Conservation (phyloP, 352 stramenopile species). For the Pythium myriotylum region DNA sequence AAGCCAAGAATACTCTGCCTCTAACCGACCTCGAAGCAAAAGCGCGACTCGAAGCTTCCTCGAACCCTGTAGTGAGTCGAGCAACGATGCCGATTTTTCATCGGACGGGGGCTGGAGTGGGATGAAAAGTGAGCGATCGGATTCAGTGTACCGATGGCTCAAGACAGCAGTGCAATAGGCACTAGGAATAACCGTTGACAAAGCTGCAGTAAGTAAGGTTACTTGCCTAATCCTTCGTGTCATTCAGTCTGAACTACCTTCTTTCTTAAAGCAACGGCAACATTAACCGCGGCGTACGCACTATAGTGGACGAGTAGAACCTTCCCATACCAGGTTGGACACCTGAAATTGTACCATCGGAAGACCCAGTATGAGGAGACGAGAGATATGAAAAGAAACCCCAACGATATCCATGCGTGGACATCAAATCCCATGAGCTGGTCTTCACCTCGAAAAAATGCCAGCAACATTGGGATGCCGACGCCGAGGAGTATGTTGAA, state of each 20-base stretch:
- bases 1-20: too few relatives aligned
- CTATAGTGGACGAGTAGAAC: conserved; percentile 69
- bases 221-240: not conserved
- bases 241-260: conserved; percentile 11
- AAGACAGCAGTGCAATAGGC: conserved; percentile 44
- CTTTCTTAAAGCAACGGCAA: conserved; percentile 44
- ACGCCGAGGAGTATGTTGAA: conserved; percentile 86
- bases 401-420: conserved; percentile 75
- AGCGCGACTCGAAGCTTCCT: too few relatives aligned
- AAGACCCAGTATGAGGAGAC: conserved; percentile 57
- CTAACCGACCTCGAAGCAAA: too few relatives aligned
- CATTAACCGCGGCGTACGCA: conserved; percentile 74
- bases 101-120: conserved; percentile 31
- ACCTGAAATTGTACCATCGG: conserved; percentile 50
- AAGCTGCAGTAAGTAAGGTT: not conserved
- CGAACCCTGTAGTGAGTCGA: not conserved
- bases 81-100: conserved; percentile 15
- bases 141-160: conserved; percentile 65
- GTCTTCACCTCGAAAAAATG: conserved; percentile 47
- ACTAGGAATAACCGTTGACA: too few relatives aligned
- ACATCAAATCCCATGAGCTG: conserved; percentile 56
- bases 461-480: conserved; percentile 69
- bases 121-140: conserved; percentile 40
- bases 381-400: conserved; percentile 67
- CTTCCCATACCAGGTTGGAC: conserved; percentile 73